Base-by-base conservation (phyloP, 352 stramenopile species). In the Globisporangium paroecandrum region DNA sequence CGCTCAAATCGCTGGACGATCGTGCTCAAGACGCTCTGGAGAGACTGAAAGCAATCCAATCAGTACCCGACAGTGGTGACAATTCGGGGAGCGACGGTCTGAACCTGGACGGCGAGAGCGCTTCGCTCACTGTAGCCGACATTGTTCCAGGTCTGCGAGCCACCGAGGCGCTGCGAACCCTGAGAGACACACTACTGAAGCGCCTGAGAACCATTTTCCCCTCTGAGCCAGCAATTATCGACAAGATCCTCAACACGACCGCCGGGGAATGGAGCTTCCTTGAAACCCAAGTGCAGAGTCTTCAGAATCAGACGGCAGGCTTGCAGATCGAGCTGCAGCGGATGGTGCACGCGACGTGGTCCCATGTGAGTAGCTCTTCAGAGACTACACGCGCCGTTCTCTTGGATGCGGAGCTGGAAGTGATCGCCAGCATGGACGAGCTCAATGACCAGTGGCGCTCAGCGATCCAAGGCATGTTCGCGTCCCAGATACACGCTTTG, bases 171-270 rank as follows among this genome's bases (percentile, higher is more conserved):
- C 47, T 66, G 1, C 7, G 34, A 51, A 41, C 57, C n/a, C 18
- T 66, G 20, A 66, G 32, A 51, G 13, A n/a, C 7, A 25, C n/a
- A 4, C 29, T 66, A 15, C 29, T 34, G n/a, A 58, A 58, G 32
- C 18, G 6, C n/a, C 3, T 66, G 10, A n/a, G 15, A 18, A 34
- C n/a, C 10, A 5, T 66, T 22, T 27, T 66, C 5, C 61, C 61
- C 1, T 20, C n/a, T 27, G 61, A 58, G 29, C 20, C 32, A 18
- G 47, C n/a, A 0, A 13, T 51, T n/a, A 25, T 66, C 20, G 47
- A 57, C 20, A 66, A 41, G 47, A 58, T 66, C 47, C 13, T 58
- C 46, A 66, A 66, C 47, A 25, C 61, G 10, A 51, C 56, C 12
- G 4, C 20, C 24, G 9, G 24, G 0, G 63, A 62, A 27, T 68